Evolutionary conservation across 2,329 filamentous ascomycete species (phyloP), one percentile per base, ranked within the genome.

Genomic region (Colletotrichum sp.): DNA sequence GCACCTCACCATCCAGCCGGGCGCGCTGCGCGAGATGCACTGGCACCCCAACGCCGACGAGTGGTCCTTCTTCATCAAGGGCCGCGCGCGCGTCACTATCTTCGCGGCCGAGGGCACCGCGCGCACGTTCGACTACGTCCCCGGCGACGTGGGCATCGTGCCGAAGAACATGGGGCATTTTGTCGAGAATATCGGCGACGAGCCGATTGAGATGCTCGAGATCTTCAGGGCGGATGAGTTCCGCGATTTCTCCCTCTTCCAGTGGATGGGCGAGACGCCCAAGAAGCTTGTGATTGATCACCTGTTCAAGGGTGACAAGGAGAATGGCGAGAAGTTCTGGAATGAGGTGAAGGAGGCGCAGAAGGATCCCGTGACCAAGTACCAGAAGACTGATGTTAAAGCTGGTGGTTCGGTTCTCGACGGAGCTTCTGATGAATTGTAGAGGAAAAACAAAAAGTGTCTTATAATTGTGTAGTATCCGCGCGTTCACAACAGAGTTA

Each of bases 41-140:
- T 96, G 94, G 94, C 94, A 96, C 81, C 93, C 94, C 1, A 92
- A 91, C 60, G 93, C 93, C 15, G 94, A 96, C 80, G 94, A 96
- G 83, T 96, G 94, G 94, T 94, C 92, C 8, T 96, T 94, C 84
- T 95, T 96, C 86, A 91, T 96, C 81, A 85, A 86, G 30, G 94
- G 94, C 0, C 91, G 91, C 55, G 94, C 93, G 0, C 90, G 94
- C 36, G 90, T 95, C 16, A 96, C 94, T 16, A 90, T 96, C 78
- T 96, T 96, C 80, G 93, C 91, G 0, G 89, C 93, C 3, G 90
- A 94, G 78, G 91, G 92, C 32, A 91, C 87, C 26, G 93, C 94
- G 0, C 88, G 93, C 28, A 96, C 94, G 0, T 96, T 96, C 80
- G 92, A 96, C 85, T 96, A 94, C 83, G 85, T 89, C 8, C 89